Percentiles rank a stretch among this genome's conserved stretches.
phyloP scores from a whole-genome alignment of 2,329 filamentous ascomycete genomes.

The Aureobasidium leucospermi region DNA sequence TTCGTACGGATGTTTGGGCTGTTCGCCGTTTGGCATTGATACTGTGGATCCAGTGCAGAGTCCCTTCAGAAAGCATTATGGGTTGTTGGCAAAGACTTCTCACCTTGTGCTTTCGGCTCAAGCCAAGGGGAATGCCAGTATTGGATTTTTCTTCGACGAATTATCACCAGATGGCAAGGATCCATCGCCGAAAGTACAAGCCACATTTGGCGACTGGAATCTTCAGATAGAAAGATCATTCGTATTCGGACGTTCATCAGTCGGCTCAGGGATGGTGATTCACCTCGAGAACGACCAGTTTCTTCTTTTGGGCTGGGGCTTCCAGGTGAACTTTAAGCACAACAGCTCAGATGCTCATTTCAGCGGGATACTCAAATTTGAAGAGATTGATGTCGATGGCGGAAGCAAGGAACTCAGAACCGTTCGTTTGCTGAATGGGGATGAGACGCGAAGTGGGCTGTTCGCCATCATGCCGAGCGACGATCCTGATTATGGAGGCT shows the following conservation, averaged over 20 bases:
- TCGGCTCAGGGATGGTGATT: slow-evolving; percentile 39
- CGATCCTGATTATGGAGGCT: slow-evolving; percentile 49
- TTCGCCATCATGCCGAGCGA: slow-evolving; percentile 50
- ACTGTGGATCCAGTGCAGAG: slow-evolving; percentile 29
- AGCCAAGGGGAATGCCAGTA: slow-evolving; percentile 23
- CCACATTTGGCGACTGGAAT: slow-evolving; percentile 29
- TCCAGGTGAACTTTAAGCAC: slow-evolving; percentile 30
- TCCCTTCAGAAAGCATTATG: slow-evolving; percentile 35
- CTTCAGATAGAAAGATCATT: slow-evolving; percentile 38
- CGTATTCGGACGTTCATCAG: slow-evolving; percentile 38
- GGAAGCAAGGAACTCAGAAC: slow-evolving; percentile 30
- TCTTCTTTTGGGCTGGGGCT: slow-evolving; percentile 40
- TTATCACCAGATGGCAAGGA: slow-evolving; percentile 24
- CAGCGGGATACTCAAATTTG: slow-evolving; percentile 37
- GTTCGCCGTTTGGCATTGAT: slow-evolving; percentile 38
- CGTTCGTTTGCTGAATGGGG: slow-evolving; percentile 34
- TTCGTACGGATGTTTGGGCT: slow-evolving; percentile 33
- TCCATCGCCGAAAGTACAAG: slow-evolving; percentile 25
- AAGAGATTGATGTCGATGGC: slow-evolving; percentile 35
- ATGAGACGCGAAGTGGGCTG: slow-evolving; percentile 42
- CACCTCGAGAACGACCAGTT: slow-evolving; percentile 33
- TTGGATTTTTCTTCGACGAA: slow-evolving; percentile 41
- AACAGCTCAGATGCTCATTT: slow-evolving; percentile 30
- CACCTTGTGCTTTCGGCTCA: slow-evolving; percentile 36
- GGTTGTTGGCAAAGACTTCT: slow-evolving; percentile 30